Conservation (phyloP, 2,329 filamentous ascomycete genomes). For the Penicillium sclerotigenum region DNA sequence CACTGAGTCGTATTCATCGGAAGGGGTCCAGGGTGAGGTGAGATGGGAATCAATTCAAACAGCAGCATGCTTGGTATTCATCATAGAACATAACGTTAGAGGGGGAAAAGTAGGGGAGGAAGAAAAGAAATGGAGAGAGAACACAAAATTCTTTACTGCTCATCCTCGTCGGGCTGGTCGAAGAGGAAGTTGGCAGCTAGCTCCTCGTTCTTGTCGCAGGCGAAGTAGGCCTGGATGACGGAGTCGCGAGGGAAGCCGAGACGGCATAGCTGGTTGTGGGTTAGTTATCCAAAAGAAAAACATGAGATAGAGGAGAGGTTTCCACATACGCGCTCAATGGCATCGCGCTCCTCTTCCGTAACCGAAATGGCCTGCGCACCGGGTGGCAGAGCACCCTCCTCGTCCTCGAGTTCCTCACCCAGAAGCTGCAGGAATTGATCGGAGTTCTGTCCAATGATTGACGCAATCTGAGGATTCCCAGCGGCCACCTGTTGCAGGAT, state of each 20-base stretch:
- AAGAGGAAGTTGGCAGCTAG: conserved; percentile 97
- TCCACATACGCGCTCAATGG: conserved; percentile 83
- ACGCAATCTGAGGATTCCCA: conserved; percentile 90
- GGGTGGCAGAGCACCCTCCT: conserved; percentile 73
- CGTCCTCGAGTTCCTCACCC: conserved; percentile 74
- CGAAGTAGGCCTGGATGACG: conserved; percentile 97
- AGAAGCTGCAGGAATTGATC: conserved; percentile 90
- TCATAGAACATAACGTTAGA: conserved; percentile 25
- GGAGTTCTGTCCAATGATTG: conserved; percentile 85
- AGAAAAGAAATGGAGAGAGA: conserved; percentile 1
- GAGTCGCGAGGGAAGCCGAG: conserved; percentile 90
- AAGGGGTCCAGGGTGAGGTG: not conserved
- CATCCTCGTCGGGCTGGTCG: conserved; percentile 86
- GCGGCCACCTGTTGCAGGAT: conserved; percentile 94
- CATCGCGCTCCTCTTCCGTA: conserved; percentile 93
- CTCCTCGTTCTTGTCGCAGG: conserved; percentile 99
- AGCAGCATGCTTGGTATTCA: conserved; percentile 30
- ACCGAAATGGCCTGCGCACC: conserved; percentile 87
- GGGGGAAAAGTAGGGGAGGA: not conserved
- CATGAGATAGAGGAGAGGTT: not conserved
- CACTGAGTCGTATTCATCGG: conserved; percentile 3
- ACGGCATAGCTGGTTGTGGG: conserved; percentile 67
- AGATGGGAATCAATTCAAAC: conserved; percentile 16
- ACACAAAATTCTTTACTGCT: conserved; percentile 30
- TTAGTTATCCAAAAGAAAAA: conserved; percentile 14